phyloP scores from a whole-genome alignment of 2,329 filamentous ascomycete genomes.

The Penicillium paneum region DNA sequence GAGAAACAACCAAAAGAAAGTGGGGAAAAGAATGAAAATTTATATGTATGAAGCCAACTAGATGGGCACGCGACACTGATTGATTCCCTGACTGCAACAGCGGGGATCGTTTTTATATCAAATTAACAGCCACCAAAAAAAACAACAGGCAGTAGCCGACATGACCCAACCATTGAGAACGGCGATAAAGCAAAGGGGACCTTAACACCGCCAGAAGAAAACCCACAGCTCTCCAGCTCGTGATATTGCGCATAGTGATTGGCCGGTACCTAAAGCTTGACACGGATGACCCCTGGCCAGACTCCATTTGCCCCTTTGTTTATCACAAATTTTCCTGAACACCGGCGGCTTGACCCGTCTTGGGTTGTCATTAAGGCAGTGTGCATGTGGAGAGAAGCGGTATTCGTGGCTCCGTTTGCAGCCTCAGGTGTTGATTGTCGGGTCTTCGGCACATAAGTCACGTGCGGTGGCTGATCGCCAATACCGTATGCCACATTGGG shows the following conservation, averaged over 20 bases:
- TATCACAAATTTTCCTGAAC: background rate
- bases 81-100: background rate
- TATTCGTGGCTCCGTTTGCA: background rate
- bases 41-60: background rate
- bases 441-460: constrained; percentile 4
- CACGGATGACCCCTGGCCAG: background rate
- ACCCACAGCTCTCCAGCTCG: background rate
- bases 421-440: constrained; percentile 1
- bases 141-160: no score
- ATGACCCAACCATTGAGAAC: background rate
- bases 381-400: background rate
- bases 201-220: background rate
- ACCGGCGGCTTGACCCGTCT: constrained; percentile 5
- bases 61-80: background rate
- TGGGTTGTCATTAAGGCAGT: background rate
- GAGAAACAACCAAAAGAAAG: background rate
- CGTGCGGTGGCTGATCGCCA: background rate
- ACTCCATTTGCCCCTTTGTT: background rate
- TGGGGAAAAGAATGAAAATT: no score
- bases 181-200: background rate
- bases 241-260: background rate
- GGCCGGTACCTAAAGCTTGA: constrained; percentile 1
- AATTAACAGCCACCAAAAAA: background rate
- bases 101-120: constrained; percentile 1
- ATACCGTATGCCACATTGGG: background rate